A percentile compares a stretch with the other conserved stretches of the same genome.
phyloP scores from a whole-genome alignment of 345 rosid genomes.

The Brassica nigra region DNA sequence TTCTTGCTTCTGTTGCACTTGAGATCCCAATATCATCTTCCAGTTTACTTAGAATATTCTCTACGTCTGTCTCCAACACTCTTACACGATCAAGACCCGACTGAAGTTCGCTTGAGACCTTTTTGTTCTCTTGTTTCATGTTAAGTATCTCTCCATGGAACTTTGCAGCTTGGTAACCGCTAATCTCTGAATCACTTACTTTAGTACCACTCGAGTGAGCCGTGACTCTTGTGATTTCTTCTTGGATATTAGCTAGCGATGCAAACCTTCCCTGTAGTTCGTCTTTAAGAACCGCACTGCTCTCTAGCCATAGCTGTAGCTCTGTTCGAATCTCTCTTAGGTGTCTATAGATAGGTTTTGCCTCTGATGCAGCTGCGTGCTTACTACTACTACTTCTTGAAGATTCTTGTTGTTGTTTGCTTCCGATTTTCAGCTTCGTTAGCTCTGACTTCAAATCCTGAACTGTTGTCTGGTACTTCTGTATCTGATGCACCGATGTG shows the following conservation, averaged over 20 bases:
- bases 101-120: constrained; percentile 62
- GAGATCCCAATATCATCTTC: constrained; percentile 59
- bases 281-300: constrained; percentile 62
- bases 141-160: constrained; percentile 81
- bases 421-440: constrained; percentile 38
- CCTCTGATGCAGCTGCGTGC: constrained; percentile 49
- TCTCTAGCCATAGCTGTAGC: constrained; percentile 75
- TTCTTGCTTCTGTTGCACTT: constrained; percentile 35
- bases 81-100: constrained; percentile 58
- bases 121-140: constrained; percentile 88
- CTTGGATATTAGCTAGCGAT: constrained; percentile 63
- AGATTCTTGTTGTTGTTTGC: constrained; percentile 43
- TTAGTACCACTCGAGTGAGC: constrained; percentile 32
- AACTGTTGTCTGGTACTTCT: constrained; percentile 62
- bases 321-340: constrained; percentile 76
- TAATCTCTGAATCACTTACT: constrained; percentile 48
- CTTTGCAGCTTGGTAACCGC: constrained; percentile 70
- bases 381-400: constrained; percentile 29
- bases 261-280: constrained; percentile 63
- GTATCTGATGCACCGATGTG: constrained; percentile 71
- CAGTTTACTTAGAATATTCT: constrained; percentile 48
- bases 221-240: constrained; percentile 57
- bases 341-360: constrained; percentile 70
- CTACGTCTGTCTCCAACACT: constrained; percentile 52
- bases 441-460: constrained; percentile 66